phyloP scores from a whole-genome alignment of 495 filamentous ascomycete genomes.

The Amphirosellinia nigrospora region DNA sequence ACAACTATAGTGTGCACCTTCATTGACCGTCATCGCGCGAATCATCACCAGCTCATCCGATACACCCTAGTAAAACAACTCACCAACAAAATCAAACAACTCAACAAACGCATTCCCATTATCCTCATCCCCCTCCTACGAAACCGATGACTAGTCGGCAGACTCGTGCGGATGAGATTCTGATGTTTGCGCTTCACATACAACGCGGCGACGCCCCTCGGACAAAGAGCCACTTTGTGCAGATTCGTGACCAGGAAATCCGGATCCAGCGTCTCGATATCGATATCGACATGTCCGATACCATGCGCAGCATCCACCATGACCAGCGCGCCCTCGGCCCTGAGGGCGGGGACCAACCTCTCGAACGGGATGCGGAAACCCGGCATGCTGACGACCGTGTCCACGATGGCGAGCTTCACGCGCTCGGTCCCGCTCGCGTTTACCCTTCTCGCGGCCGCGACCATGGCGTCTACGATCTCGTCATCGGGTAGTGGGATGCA shows the following conservation, averaged over 20 bases:
- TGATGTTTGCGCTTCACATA: constrained; percentile 80
- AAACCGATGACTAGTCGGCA: constrained; percentile 76
- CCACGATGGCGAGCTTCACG: constrained; percentile 72
- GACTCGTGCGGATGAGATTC: constrained; percentile 69
- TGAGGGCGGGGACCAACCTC: constrained; percentile 64
- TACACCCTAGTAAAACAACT: background rate
- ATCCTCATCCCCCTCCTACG: background rate
- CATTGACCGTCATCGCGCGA: background rate
- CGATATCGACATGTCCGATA: constrained; percentile 74
- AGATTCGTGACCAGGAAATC: constrained; percentile 87
- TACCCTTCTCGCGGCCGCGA: constrained; percentile 54
- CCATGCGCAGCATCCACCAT: constrained; percentile 85
- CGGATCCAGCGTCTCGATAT: constrained; percentile 66
- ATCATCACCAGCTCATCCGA: background rate
- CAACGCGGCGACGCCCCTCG: constrained; percentile 82
- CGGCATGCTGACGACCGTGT: constrained; percentile 75
- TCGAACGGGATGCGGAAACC: constrained; percentile 84
- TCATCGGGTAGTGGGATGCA: constrained; percentile 66
- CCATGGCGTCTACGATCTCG: constrained; percentile 57
- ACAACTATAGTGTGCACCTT: background rate
- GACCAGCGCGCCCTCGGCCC: constrained; percentile 64
- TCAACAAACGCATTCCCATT: constrained; percentile 11
- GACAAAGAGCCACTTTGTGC: constrained; percentile 92
- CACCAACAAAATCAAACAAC: constrained; percentile 38
- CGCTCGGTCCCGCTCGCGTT: constrained; percentile 52